These are phyloP conservation scores for Starmerella cellae DNA, from an alignment of 805 yeast species.

Conservation along the genomic window DNA sequence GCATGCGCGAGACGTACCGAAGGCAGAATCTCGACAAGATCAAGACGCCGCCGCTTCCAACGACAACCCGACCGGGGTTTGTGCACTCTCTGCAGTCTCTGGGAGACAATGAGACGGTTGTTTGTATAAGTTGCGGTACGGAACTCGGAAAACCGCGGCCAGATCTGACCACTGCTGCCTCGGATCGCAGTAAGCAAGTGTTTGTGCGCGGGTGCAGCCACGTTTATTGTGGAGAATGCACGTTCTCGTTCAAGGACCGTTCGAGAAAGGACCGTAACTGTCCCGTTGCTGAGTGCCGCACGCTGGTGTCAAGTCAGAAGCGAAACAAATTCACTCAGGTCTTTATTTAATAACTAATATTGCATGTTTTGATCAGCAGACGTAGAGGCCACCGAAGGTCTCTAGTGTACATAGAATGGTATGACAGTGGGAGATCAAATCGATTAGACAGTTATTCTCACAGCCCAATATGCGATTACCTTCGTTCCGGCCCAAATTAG, in stretches of 20 bases:
- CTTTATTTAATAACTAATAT: constrained; percentile 7
- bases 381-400: no score
- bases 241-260: constrained; percentile 3
- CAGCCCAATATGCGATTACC: no score
- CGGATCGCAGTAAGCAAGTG: constrained; percentile 4
- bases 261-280: constrained; percentile 5
- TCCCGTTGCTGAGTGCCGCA: constrained; percentile 8
- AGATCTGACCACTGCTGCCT: background rate
- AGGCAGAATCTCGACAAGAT: background rate
- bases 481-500: no score
- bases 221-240: constrained; percentile 18
- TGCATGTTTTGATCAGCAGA: no score
- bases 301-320: constrained; percentile 2
- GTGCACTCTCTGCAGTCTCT: constrained; percentile 1
- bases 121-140: constrained; percentile 11
- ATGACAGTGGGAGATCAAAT: no score
- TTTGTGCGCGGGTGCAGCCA: constrained; percentile 18
- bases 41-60: constrained; percentile 7
- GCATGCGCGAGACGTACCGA: constrained; percentile 7
- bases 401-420: no score
- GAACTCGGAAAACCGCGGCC: constrained; percentile 10
- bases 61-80: constrained; percentile 8
- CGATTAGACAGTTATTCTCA: no score
- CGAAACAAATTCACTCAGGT: constrained; percentile 11
- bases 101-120: constrained; percentile 2